These are phyloP conservation scores for Cutaneotrichosporon daszewskae DNA, from an alignment of 1,284 basidiomycete genomes.

Conservation along the genomic window DNA sequence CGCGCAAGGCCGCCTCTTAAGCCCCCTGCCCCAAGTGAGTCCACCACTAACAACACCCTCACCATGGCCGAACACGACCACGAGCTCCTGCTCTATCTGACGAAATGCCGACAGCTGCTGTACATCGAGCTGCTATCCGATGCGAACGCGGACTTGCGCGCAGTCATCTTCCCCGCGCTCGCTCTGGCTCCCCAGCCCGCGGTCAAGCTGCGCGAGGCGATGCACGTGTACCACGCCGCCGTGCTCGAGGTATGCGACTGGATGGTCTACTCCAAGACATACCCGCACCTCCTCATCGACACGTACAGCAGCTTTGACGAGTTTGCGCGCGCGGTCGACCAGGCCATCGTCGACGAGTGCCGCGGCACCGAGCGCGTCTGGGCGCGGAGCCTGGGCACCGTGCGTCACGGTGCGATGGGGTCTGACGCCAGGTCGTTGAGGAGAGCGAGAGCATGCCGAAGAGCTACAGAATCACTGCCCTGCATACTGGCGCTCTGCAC, in stretches of 20 bases:
- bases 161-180: slow-evolving; percentile 7
- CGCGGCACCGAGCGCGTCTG: slow-evolving; percentile 1
- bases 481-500: background rate
- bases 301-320: slow-evolving; percentile 2
- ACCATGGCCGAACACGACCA: slow-evolving; percentile 4
- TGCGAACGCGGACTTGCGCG: slow-evolving; percentile 9
- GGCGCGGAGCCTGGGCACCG: slow-evolving; percentile 2
- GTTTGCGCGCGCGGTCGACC: slow-evolving; percentile 4
- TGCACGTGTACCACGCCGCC: slow-evolving; percentile 11
- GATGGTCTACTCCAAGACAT: slow-evolving; percentile 10
- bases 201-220: slow-evolving; percentile 5
- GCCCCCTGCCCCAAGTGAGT: too few relatives aligned
- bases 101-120: slow-evolving; percentile 13
- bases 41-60: too few relatives aligned
- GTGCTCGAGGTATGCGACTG: slow-evolving; percentile 13
- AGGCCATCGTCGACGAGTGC: slow-evolving; percentile 10
- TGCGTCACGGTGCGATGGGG: too few relatives aligned
- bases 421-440: too few relatives aligned
- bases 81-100: slow-evolving; percentile 9
- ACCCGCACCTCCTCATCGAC: slow-evolving; percentile 10
- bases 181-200: background rate
- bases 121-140: slow-evolving; percentile 4
- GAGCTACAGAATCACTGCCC: too few relatives aligned
- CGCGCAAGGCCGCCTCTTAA: too few relatives aligned
- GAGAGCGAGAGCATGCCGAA: too few relatives aligned